Conservation (phyloP, 2,329 filamentous ascomycete species). For the Plenodomus tracheiphilus region DNA sequence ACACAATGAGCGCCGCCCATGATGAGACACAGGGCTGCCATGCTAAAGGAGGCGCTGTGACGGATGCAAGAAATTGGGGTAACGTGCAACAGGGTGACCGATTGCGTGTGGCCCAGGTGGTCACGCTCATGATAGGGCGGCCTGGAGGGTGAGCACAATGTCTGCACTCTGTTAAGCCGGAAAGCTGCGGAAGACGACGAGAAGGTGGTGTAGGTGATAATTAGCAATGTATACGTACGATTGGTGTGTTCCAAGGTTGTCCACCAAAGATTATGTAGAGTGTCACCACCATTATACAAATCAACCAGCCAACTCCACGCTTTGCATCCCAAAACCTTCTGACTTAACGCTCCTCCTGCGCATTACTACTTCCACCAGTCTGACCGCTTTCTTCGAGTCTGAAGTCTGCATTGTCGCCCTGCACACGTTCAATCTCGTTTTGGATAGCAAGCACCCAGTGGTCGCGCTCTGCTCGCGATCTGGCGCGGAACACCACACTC, state of each 20-base stretch:
- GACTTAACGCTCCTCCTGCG: background rate
- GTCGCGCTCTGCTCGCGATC: slow-evolving; percentile 67
- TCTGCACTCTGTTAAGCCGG: background rate
- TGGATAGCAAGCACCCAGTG: slow-evolving; percentile 69
- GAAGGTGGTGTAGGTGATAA: background rate
- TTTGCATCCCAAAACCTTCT: background rate
- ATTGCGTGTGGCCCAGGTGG: background rate
- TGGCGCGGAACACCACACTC: slow-evolving; percentile 67
- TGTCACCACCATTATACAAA: background rate
- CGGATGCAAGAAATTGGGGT: background rate
- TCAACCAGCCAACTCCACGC: background rate
- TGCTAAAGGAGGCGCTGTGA: background rate
- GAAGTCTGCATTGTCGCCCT: slow-evolving; percentile 54
- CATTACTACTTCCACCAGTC: background rate
- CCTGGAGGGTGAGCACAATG: background rate
- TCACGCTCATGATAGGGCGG: background rate
- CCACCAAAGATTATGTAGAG: no score
- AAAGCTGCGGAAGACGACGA: background rate
- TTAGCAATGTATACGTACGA: background rate
- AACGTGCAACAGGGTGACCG: background rate
- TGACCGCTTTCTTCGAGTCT: slow-evolving; percentile 35
- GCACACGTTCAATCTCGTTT: slow-evolving; percentile 66
- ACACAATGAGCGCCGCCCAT: background rate
- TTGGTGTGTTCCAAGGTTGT: background rate
- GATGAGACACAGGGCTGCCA: background rate